These are phyloP conservation scores for Penicillium daleae DNA, from an alignment of 495 filamentous ascomycete species.

Conservation along the genomic window DNA sequence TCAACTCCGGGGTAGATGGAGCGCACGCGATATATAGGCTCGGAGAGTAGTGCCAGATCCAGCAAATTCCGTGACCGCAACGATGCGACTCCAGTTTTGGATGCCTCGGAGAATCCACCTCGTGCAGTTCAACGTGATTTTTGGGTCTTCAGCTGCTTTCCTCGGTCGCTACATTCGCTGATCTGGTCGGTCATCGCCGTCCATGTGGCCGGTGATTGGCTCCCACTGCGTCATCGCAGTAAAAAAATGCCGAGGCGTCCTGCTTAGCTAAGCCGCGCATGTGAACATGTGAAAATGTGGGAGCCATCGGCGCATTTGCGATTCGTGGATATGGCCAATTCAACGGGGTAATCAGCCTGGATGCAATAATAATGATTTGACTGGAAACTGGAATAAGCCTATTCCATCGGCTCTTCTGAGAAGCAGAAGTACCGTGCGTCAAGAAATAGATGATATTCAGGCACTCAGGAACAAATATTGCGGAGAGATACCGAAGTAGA, in stretches of 20 bases:
- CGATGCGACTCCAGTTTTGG: constrained; percentile 11
- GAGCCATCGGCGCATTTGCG: constrained; percentile 8
- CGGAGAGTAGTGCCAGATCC: constrained; percentile 16
- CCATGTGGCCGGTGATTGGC: constrained; percentile 19
- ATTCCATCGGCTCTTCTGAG: no score
- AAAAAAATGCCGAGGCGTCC: constrained; percentile 38
- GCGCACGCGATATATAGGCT: constrained; percentile 26
- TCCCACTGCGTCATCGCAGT: constrained; percentile 33
- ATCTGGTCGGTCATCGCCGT: constrained; percentile 29
- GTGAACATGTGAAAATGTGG: constrained; percentile 20
- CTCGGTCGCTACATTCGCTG: constrained; percentile 27
- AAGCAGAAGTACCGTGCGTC: no score
- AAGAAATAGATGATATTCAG: no score
- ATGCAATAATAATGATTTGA: neutral
- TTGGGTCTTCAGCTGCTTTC: constrained; percentile 20
- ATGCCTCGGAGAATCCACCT: constrained; percentile 28
- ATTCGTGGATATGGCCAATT: constrained; percentile 6
- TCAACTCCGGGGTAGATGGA: constrained; percentile 33
- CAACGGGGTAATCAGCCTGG: neutral
- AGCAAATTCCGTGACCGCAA: constrained; percentile 18
- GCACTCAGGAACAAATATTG: no score
- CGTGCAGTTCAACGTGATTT: constrained; percentile 13
- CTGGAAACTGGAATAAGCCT: no score
- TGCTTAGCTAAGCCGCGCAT: constrained; percentile 23
- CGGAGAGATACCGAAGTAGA: no score